phyloP scores from a whole-genome alignment of 768 basidiomycete genomes.

The Collybia nuda region DNA sequence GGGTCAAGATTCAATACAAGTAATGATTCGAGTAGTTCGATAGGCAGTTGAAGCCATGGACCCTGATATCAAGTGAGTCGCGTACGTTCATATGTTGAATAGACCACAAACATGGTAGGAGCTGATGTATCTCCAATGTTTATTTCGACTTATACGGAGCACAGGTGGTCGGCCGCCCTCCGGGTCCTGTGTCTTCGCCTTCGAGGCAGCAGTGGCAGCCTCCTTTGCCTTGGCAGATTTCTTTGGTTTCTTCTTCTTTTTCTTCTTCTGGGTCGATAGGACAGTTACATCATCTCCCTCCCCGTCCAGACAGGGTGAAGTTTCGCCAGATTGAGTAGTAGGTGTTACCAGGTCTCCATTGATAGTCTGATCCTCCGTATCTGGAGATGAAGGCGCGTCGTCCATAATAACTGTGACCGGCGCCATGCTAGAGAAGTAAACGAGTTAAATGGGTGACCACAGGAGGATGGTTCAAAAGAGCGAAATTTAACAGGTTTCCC shows the following conservation, averaged over 20 bases:
- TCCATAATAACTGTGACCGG: neutral
- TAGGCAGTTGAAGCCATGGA: conserved; percentile 87
- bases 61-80: conserved; percentile 50
- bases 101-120: conserved; percentile 72
- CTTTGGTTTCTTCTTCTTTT: conserved; percentile 67
- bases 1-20: conserved; percentile 79
- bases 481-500: too few species aligned
- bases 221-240: conserved; percentile 52
- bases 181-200: conserved; percentile 26
- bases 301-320: conserved; percentile 26
- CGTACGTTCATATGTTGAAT: conserved; percentile 6
- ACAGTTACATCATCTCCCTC: conserved; percentile 20
- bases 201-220: conserved; percentile 20
- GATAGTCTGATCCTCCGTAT: conserved; percentile 8
- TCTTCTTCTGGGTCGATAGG: conserved; percentile 52
- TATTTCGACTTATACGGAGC: conserved; percentile 88
- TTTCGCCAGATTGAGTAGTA: conserved; percentile 22
- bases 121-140: conserved; percentile 93
- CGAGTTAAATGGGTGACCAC: too few species aligned
- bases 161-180: conserved; percentile 58
- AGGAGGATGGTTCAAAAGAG: too few species aligned
- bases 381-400: conserved; percentile 5
- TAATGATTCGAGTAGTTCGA: conserved; percentile 83
- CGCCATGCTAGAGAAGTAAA: conserved; percentile 2
- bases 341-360: conserved; percentile 11